Conservation (phyloP, 148 eudicot species). For the Rhododendron henanense region DNA sequence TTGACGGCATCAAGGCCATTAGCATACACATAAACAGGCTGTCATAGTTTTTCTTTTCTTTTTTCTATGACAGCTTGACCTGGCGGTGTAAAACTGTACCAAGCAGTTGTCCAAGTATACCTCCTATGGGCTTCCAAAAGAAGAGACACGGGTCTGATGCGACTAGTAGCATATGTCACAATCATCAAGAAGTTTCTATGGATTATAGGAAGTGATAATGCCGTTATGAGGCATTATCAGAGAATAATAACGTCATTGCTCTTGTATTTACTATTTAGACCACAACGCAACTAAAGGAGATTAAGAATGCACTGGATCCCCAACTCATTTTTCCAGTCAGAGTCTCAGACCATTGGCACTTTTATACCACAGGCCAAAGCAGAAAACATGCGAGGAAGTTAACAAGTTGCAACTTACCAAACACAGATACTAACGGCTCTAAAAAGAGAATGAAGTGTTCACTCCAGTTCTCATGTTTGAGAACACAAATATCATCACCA, state of each 20-base stretch:
- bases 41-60: not conserved
- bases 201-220: not conserved
- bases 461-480: not conserved
- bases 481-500: not conserved
- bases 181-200: not conserved
- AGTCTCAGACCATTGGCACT: not conserved
- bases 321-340: not conserved
- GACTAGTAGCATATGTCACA: not conserved
- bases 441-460: not conserved
- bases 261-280: not conserved
- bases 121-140: not conserved
- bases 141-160: not conserved
- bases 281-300: not conserved
- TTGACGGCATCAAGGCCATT: not conserved
- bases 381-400: not conserved
- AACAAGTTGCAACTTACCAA: not conserved
- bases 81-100: not conserved
- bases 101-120: not conserved
- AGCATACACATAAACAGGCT: not conserved
- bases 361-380: not conserved
- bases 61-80: not conserved
- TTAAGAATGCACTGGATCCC: not conserved
- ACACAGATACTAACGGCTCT: not conserved
- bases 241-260: not conserved
- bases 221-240: not conserved